phyloP scores from a whole-genome alignment of 73 alveolate species.

The Breviolum minutum region DNA sequence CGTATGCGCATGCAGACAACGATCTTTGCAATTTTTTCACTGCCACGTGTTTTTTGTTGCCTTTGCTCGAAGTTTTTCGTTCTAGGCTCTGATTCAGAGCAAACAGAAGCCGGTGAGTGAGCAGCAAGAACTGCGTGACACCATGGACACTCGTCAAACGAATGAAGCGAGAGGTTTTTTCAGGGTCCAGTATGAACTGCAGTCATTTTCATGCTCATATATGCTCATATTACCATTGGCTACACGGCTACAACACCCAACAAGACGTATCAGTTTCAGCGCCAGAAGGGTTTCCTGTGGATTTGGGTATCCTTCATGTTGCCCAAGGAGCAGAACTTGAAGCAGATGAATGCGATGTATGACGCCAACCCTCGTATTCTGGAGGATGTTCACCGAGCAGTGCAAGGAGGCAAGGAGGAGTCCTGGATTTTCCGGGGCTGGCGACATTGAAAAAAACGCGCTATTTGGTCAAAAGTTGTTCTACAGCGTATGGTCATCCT shows the following conservation, averaged over 20 bases:
- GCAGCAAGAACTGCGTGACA: conserved; percentile 73
- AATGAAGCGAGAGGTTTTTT: neutral
- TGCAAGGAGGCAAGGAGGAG: conserved; percentile 33
- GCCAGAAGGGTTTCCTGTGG: neutral
- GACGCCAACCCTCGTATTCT: conserved; percentile 71
- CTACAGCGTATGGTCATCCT: too few species aligned
- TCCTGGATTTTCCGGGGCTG: too few species aligned
- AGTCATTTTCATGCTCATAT: too few species aligned
- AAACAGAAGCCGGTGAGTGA: conserved; percentile 55
- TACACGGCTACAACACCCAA: neutral
- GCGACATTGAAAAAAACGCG: too few species aligned
- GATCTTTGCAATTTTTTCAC: neutral
- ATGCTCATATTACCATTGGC: neutral
- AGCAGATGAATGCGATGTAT: conserved; percentile 83
- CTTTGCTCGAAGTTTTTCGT: neutral
- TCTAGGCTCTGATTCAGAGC: conserved; percentile 75
- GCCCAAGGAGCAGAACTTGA: conserved; percentile 55
- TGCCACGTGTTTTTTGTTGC: neutral
- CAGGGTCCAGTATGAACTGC: too few species aligned
- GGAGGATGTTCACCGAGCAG: conserved; percentile 87
- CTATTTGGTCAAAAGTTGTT: too few species aligned
- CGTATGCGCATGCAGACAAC: neutral
- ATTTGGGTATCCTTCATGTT: neutral
- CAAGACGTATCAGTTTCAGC: neutral
- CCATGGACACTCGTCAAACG: conserved; percentile 33